Percentiles rank a stretch among this genome's conserved stretches.
Conservation (phyloP, 345 rosid genomes). For the Sisymbrium irio region DNA sequence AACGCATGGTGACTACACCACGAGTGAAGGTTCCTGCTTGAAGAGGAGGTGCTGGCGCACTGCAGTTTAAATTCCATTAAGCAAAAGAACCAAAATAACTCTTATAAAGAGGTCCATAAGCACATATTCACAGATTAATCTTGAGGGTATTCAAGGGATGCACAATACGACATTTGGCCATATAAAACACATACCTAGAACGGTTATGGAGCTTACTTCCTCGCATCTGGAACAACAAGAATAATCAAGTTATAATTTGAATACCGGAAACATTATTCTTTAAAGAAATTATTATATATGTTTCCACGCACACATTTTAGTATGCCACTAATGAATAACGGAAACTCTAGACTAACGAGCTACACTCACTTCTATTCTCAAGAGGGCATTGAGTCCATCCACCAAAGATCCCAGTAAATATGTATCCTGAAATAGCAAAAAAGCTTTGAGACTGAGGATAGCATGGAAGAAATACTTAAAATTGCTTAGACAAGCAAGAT, state of each 20-base stretch:
- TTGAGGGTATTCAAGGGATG: too few relatives aligned
- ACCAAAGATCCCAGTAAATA: slow-evolving; percentile 62
- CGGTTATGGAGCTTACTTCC: slow-evolving; percentile 97
- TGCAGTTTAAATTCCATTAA: slow-evolving; percentile 38
- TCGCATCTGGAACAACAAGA: slow-evolving; percentile 59
- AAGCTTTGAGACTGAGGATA: slow-evolving; percentile 21
- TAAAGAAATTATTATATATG: neutral
- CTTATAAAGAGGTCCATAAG: neutral
- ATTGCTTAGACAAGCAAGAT: slow-evolving; percentile 21
- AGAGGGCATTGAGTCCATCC: slow-evolving; percentile 92
- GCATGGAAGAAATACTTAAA: neutral
- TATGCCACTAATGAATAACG: neutral
- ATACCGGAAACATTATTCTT: too few relatives aligned
- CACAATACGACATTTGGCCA: neutral
- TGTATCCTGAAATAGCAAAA: slow-evolving; percentile 58
- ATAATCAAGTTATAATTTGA: neutral
- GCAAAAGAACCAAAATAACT: slow-evolving; percentile 1
- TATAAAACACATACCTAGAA: slow-evolving; percentile 59
- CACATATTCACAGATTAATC: neutral
- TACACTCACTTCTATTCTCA: slow-evolving; percentile 87
- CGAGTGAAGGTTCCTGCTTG: slow-evolving; percentile 99
- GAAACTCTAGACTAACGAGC: slow-evolving; percentile 2
- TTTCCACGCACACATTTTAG: neutral
- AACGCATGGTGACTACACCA: slow-evolving; percentile 98
- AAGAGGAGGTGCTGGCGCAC: slow-evolving; percentile 99